Base-by-base conservation (phyloP, 106 monocot genomes). In the Dendrobium huoshanense region DNA sequence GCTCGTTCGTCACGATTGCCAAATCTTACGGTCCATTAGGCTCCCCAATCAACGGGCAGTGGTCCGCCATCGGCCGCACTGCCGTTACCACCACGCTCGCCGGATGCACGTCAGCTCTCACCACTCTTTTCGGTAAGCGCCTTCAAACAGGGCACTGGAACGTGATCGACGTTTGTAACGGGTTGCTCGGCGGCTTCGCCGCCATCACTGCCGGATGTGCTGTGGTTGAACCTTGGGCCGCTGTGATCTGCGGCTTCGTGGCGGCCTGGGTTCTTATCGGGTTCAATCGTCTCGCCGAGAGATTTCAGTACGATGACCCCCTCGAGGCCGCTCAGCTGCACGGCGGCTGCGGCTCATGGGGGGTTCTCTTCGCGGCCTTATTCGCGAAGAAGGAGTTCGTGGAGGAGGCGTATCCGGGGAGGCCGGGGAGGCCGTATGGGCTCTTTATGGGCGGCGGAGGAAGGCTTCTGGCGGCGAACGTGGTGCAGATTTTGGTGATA, bases 271-370 rank as follows among this genome's bases (percentile, higher is more conserved):
- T 83, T 0, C 70, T 83, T 4, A 83, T 83, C 22, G 82, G 78
- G 5, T 55, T 67, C 77, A 83, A 83, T 41, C 45, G 51, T 33
- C 77, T 83, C 6, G 82, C 82, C 9, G 82, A 24, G 77, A 78
- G 48, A 13, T 49, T 83, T 1, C 64, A 42, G 48, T 83, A 83
- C 77, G 82, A 83, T 37, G 82, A 83, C 5, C 82, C 82, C 44
- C 67, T 83, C 48, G 82, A 83, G 67, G 82, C 82, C 2, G 82
- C 82, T 22, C 82, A 83, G 37, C 82, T 83, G 41, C 82, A 83
- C 55, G 82, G 78, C 11, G 82, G 82, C 0, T 82, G 82, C 40
- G 82, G 82, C 0, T 67, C 82, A 31, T 82, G 82, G 82, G 82
- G 82, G 67, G 70, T 82, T 45, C 27, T 82, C 0, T 82, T 82